Conservation (phyloP, 257 asterid genomes). For the Capsicum pubescens region DNA sequence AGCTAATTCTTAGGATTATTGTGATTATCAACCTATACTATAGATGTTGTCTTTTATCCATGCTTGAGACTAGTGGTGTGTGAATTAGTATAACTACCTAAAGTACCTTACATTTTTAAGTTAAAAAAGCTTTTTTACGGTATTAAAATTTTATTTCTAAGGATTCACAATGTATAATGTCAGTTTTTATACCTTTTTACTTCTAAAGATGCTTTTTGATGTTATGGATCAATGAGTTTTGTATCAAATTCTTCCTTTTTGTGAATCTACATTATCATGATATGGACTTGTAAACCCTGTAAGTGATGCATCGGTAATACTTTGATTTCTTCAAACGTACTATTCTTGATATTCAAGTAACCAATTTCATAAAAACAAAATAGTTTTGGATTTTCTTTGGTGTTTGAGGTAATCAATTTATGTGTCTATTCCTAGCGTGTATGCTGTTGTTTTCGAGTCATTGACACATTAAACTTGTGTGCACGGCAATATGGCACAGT, state of each 20-base stretch:
- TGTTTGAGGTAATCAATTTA: not conserved
- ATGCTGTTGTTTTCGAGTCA: not conserved
- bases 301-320: not conserved
- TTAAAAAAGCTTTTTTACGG: not conserved
- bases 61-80: not conserved
- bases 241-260: conserved; percentile 6
- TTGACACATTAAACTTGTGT: not conserved
- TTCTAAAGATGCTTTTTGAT: not conserved
- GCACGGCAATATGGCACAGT: not conserved
- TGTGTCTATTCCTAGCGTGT: not conserved
- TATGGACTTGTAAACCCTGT: not conserved
- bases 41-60: not conserved
- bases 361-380: too few species aligned
- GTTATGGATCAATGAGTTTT: not conserved
- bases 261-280: not conserved
- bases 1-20: not conserved
- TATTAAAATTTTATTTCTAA: not conserved
- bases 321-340: not conserved
- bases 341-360: not conserved
- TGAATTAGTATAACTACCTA: not conserved
- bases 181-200: not conserved
- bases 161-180: not conserved
- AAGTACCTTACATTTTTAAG: not conserved
- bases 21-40: not conserved
- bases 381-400: too few species aligned